Conservation (phyloP, 2,329 filamentous ascomycete genomes). For the Trichoderma lentiforme region DNA sequence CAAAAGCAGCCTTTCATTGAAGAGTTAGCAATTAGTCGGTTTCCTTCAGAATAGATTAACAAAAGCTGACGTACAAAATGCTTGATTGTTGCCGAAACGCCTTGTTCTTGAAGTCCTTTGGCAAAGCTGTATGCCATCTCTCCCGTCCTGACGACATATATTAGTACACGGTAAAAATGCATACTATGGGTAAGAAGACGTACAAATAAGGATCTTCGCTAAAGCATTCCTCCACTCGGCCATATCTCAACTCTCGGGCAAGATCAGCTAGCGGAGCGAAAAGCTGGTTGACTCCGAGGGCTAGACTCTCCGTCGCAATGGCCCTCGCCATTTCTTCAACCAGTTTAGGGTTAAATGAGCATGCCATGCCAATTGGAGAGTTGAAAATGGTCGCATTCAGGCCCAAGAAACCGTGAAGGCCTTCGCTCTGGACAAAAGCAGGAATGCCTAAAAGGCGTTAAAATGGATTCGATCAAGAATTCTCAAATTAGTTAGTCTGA, state of each 20-base stretch:
- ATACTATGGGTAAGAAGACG: neutral
- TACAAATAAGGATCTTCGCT: conserved; percentile 2
- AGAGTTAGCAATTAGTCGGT: neutral
- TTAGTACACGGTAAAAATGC: neutral
- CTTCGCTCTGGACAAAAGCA: conserved; percentile 2
- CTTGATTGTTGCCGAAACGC: neutral
- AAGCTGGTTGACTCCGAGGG: conserved; percentile 2
- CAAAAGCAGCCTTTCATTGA: neutral
- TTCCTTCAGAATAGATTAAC: neutral
- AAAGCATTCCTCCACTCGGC: conserved; percentile 3
- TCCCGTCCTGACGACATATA: neutral
- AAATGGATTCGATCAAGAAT: neutral
- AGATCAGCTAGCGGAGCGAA: conserved; percentile 2
- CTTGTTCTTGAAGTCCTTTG: conserved; percentile 3
- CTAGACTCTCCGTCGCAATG: conserved; percentile 1
- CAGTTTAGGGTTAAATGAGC: neutral
- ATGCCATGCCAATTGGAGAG: neutral
- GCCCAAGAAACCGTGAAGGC: neutral
- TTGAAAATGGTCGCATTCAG: conserved; percentile 7
- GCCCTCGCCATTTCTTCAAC: neutral
- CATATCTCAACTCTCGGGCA: conserved; percentile 2
- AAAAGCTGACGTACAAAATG: neutral
- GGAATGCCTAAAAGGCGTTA: neutral
- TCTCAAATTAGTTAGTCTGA: neutral
- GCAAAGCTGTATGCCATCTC: conserved; percentile 10